A percentile compares a stretch with the other conserved stretches of the same genome.
phyloP scores from a whole-genome alignment of 108 stramenopile genomes.

The Discostella stelligeroides region DNA sequence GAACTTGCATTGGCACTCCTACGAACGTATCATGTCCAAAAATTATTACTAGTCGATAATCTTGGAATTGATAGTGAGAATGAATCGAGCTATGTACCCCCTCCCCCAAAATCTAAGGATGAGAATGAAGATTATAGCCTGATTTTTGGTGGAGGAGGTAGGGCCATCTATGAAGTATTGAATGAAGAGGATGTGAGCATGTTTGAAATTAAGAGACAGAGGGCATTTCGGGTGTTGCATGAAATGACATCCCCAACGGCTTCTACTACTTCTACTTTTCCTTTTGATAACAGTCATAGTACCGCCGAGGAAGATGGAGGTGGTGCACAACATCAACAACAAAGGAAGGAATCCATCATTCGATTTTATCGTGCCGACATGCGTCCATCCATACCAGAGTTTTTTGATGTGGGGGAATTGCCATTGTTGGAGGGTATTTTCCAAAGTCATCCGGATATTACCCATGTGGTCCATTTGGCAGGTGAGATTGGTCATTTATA shows the following conservation, averaged over 20 bases:
- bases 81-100: constrained; percentile 28
- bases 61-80: constrained; percentile 36
- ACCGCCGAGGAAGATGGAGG: constrained; percentile 25
- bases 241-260: constrained; percentile 30
- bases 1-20: constrained; percentile 78
- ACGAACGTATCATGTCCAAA: constrained; percentile 67
- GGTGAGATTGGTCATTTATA: constrained; percentile 20
- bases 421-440: constrained; percentile 82
- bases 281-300: neutral
- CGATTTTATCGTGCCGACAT: constrained; percentile 78
- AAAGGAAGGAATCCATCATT: constrained; percentile 22
- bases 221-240: constrained; percentile 75
- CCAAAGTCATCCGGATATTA: constrained; percentile 71
- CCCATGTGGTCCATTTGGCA: constrained; percentile 83
- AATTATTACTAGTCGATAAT: constrained; percentile 67
- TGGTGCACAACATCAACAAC: constrained; percentile 20
- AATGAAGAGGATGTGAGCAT: constrained; percentile 61
- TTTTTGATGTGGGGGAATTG: constrained; percentile 73
- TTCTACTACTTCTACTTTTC: no score
- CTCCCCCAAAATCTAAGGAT: constrained; percentile 13
- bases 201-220: constrained; percentile 79
- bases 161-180: constrained; percentile 21
- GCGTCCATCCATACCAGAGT: constrained; percentile 86
- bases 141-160: neutral
- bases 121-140: neutral